phyloP scores from a whole-genome alignment of 2,329 filamentous ascomycete species.

The Hirsutella thompsonii region DNA sequence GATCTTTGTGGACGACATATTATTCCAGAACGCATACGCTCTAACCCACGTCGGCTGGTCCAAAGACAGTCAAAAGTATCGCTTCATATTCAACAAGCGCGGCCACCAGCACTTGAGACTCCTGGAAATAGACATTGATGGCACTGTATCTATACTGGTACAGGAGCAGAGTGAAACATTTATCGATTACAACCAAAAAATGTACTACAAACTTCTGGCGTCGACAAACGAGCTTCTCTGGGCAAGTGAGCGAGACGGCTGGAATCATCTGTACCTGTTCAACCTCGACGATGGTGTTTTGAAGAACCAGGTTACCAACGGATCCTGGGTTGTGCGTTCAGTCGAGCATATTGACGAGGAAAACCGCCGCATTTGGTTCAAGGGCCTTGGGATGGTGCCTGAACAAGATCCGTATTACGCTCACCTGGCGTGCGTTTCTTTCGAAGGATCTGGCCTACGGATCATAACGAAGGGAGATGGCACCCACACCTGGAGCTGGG shows the following conservation, averaged over 20 bases:
- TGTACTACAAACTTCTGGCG: conserved; percentile 1
- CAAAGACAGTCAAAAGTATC: conserved; percentile 10
- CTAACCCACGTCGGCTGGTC: conserved; percentile 12
- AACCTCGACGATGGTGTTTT: conserved; percentile 5
- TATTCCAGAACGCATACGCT: conserved; percentile 12
- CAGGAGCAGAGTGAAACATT: conserved; percentile 14
- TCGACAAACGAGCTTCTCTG: conserved; percentile 13
- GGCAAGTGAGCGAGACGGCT: conserved; percentile 15
- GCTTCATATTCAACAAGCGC: conserved; percentile 15
- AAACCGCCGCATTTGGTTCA: conserved; percentile 9
- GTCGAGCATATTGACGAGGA: conserved; percentile 11
- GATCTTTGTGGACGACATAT: conserved; percentile 8
- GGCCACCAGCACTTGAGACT: conserved; percentile 13
- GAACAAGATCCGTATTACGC: conserved; percentile 14
- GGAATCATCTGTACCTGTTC: conserved; percentile 15
- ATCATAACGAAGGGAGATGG: conserved; percentile 14
- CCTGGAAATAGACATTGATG: conserved; percentile 6
- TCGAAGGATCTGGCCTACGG: conserved; percentile 13
- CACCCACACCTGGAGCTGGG: conserved; percentile 12
- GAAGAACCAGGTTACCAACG: conserved; percentile 12
- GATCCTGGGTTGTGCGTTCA: conserved; percentile 11
- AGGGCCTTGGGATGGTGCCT: conserved; percentile 8
- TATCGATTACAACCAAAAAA: conserved; percentile 8
- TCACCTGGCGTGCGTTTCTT: conserved; percentile 11
- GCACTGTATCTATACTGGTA: conserved; percentile 8